Evolutionary conservation across 1,284 basidiomycete species (phyloP), one percentile per base, ranked within the genome.

Genomic region (Moniliophthora roreri): DNA sequence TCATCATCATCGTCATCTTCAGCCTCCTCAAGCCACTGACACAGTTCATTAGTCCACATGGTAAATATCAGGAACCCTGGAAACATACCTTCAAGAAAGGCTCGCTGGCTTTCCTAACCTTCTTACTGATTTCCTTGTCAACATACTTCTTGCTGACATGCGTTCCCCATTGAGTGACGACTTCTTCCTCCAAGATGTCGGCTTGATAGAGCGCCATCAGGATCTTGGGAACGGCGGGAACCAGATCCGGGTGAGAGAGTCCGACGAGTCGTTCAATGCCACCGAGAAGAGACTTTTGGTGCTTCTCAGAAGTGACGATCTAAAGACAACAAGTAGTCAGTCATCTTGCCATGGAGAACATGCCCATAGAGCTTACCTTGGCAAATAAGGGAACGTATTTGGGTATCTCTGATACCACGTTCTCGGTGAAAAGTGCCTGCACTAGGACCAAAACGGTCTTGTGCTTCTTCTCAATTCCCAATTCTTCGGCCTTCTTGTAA

Each of bases 141-240:
- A 96, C 93, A 68, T 97, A 98, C 79, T 99, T 98, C 80, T 93
- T 97, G 74, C 89, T 93, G 63, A 97, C 94, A 66, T 98, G 96
- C 5, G 93, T 98, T 28, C 95, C 95, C 95, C 95, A 99, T 61
- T 95, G 86, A 48, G 81, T 85, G 58, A 95, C 79, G 15, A 97
- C 80, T 26, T 94, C 94, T 70, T 99, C 96, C 16, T 98, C 95
- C 44, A 99, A 75, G 18, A 98, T 78, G 63, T 99, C 96, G 46
- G 80, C 82, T 72, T 99, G 95, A 73, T 98, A 99, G 61, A 97
- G 82, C 10, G 73, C 84, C 96, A 99, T 98, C 58, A 99, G 81
- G 58, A 97, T 87, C 75, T 98, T 98, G 42, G 94, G 93, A 7
- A 95, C 81, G 9, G 74, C 60, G 2, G 85, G 68, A 39, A 88